Conservation (phyloP, 2,329 filamentous ascomycete genomes). For the Dactylella cylindrospora region DNA sequence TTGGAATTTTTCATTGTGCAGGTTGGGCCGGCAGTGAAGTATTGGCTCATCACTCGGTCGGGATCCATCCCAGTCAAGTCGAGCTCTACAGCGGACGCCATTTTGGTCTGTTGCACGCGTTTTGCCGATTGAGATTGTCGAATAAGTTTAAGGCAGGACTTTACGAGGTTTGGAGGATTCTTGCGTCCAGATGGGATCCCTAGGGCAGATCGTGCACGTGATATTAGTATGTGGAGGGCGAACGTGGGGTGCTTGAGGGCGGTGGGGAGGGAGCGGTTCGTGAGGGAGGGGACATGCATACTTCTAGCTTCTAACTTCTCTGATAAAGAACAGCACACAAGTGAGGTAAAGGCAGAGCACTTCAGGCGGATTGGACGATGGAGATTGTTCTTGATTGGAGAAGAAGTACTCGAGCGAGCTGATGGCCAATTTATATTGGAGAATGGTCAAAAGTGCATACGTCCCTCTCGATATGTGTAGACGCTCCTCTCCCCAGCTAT, state of each 20-base stretch:
- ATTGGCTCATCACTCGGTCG: slow-evolving; percentile 15
- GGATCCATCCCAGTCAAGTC: slow-evolving; percentile 33
- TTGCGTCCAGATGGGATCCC: background rate
- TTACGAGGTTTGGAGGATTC: too few relatives aligned
- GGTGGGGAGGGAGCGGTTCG: slow-evolving; percentile 10
- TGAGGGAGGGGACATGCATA: slow-evolving; percentile 26
- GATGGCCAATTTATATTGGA: too few relatives aligned
- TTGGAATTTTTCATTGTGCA: slow-evolving; percentile 11
- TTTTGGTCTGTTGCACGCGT: too few relatives aligned
- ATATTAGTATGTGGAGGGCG: slow-evolving; percentile 22
- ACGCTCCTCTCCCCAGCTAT: too few relatives aligned
- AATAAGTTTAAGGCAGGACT: too few relatives aligned
- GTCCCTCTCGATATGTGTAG: too few relatives aligned
- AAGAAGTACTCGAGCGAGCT: background rate
- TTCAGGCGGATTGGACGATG: background rate
- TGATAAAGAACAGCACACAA: too few relatives aligned
- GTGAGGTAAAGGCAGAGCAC: background rate
- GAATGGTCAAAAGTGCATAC: too few relatives aligned
- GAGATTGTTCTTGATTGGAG: background rate
- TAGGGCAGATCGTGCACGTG: slow-evolving; percentile 17
- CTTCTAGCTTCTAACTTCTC: slow-evolving; percentile 7
- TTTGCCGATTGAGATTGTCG: too few relatives aligned
- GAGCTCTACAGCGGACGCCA: slow-evolving; percentile 32
- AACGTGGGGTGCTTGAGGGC: too few relatives aligned
- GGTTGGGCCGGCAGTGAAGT: slow-evolving; percentile 15